phyloP scores from a whole-genome alignment of 441 rosid species.

The Flueggea neowawraea region DNA sequence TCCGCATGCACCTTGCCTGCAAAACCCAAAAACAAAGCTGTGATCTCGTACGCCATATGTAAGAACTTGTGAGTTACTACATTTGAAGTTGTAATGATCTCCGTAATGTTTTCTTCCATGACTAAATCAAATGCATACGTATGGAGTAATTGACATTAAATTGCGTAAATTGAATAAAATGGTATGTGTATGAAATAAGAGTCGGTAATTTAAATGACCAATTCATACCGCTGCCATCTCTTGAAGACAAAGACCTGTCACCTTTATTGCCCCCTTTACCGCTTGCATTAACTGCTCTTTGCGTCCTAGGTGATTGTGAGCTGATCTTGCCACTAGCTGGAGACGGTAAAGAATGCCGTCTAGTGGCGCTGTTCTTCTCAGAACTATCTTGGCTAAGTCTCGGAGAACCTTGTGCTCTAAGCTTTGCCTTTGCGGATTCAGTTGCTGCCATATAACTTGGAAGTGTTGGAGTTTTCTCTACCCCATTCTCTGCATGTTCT shows the following conservation, averaged over 20 bases:
- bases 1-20: conserved; percentile 70
- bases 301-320: conserved; percentile 81
- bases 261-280: conserved; percentile 59
- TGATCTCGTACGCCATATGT: background rate
- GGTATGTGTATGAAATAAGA: background rate
- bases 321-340: conserved; percentile 57
- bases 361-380: conserved; percentile 52
- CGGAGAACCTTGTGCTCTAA: conserved; percentile 83
- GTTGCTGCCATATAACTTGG: conserved; percentile 99
- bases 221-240: conserved; percentile 67
- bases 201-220: conserved; percentile 7
- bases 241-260: conserved; percentile 53
- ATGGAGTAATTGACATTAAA: no score
- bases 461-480: conserved; percentile 55
- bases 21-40: conserved; percentile 23
- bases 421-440: conserved; percentile 90
- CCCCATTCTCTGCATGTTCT: conserved; percentile 63
- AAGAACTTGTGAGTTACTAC: background rate
- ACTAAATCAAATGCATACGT: no score
- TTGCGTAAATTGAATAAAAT: background rate
- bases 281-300: conserved; percentile 45
- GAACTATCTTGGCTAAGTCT: conserved; percentile 55
- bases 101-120: background rate
- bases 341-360: conserved; percentile 86
- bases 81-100: background rate